A percentile compares a stretch with the other conserved stretches of the same genome.
Evolutionary conservation across 208 protist genomes (phyloP).

Genomic region (Leptomonas pyrrhocoris): DNA sequence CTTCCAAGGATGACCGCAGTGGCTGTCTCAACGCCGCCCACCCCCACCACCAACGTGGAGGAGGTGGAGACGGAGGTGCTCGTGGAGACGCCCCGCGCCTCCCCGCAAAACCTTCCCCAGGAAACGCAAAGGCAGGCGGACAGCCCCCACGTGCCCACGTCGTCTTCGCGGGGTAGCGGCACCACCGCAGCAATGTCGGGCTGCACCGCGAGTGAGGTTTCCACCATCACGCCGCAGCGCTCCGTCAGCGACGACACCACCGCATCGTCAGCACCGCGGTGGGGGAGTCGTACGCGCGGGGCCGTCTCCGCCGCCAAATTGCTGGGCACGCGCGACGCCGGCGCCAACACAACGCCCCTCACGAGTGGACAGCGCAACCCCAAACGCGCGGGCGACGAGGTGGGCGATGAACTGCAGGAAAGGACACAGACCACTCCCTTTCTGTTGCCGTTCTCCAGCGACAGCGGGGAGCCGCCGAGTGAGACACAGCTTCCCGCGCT

Average conservation of each 20-base stretch:
- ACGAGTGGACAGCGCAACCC: background rate
- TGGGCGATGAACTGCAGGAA: background rate
- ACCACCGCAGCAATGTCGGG: background rate
- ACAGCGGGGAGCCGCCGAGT: background rate
- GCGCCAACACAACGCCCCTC: background rate
- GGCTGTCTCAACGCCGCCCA: background rate
- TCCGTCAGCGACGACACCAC: background rate
- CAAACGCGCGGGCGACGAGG: background rate
- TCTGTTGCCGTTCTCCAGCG: background rate
- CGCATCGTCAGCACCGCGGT: background rate
- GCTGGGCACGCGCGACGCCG: background rate
- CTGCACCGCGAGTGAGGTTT: conserved; percentile 1
- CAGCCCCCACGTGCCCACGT: background rate
- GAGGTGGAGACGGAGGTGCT: conserved; percentile 33
- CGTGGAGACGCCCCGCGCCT: conserved; percentile 13
- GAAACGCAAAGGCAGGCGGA: too few relatives aligned
- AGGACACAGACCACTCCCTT: conserved; percentile 8
- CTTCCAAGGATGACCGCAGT: background rate
- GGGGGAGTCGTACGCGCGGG: background rate
- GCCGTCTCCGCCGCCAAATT: background rate
- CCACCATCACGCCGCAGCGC: background rate
- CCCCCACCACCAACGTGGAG: background rate
- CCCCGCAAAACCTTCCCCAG: background rate
- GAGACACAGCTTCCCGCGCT: background rate
- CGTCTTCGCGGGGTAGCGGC: conserved; percentile 6